Evolutionary conservation across 1,139 yeast genomes (phyloP), one percentile per base, ranked within the genome.

Genomic region (Arxiozyma heterogenica): DNA sequence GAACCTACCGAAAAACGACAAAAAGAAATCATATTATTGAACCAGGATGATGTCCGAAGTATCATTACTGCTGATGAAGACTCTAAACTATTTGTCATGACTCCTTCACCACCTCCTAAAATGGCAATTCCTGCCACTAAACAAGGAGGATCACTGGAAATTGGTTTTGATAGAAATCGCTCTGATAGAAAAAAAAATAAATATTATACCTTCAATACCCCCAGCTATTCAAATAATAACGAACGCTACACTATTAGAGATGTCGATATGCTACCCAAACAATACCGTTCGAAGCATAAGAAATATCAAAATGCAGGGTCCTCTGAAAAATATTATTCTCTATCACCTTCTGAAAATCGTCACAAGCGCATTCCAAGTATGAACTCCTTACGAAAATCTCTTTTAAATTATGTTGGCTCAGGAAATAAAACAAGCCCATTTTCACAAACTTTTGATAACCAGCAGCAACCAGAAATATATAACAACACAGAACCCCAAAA

Each of bases 121-220:
- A 81, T 87, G 84, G 87, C 95, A 0, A 87, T 87, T 44, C 93
- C 95, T 0, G 86, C 95, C 0, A 85, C 94, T 0, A 71, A 90
- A 56, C 79, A 81, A 41, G 95, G 95, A 1, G 94, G 83, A 61
- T 79, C 93, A 0, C 80, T 86, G 6, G 94, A 86, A 64, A 86
- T 86, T 23, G 84, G 87, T 0, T 76, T 80, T 22, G 41, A 49
- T 11, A 38, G n/a, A 21, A 42, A 49, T 42, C 39, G 27, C 9
- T 20, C 17, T 17, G 45, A 41, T 18, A 34, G 46, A 2, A 34
- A 41, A 12, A 42, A 41, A 12, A 41, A 30, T 17, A 41, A 49
- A 42, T 46, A 49, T 20, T 30, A 30, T 34, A 17, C 18, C 4
- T 11, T 44, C 17, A 45, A 21, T 17, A 44, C 21, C 17, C 12